Evolutionary conservation across 1,139 yeast species (phyloP).

Genomic region (Hyphopichia wangnamkhiaoensis): DNA sequence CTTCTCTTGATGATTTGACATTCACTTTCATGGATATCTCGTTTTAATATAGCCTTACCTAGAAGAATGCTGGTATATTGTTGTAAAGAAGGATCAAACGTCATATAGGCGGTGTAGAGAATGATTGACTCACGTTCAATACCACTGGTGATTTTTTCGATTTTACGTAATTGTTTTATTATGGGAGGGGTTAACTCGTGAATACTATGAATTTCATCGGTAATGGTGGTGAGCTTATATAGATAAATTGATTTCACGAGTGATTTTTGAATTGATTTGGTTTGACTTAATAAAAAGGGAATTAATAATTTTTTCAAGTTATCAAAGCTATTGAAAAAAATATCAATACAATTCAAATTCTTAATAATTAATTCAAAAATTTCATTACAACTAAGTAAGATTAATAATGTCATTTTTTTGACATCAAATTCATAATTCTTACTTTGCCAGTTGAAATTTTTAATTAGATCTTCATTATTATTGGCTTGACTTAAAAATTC

Average conservation of each 20-base stretch:
- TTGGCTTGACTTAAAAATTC: constrained; percentile 5
- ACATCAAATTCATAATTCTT: constrained; percentile 26
- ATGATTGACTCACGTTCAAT: constrained; percentile 36
- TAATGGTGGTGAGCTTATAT: constrained; percentile 28
- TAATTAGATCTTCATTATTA: constrained; percentile 2
- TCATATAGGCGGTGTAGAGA: constrained; percentile 29
- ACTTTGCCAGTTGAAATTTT: constrained; percentile 29
- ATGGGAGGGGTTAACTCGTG: constrained; percentile 22
- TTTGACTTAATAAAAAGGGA: constrained; percentile 35
- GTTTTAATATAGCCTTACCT: constrained; percentile 45
- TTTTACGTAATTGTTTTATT: constrained; percentile 31
- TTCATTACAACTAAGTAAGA: constrained; percentile 22
- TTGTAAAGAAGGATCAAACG: constrained; percentile 37
- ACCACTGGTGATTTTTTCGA: constrained; percentile 41
- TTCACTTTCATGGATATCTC: constrained; percentile 29
- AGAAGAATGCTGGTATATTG: constrained; percentile 41
- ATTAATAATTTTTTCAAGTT: constrained; percentile 41
- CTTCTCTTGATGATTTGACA: constrained; percentile 41
- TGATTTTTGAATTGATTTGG: constrained; percentile 27
- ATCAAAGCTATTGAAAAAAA: constrained; percentile 38
- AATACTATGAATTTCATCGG: constrained; percentile 24
- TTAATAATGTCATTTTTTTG: constrained; percentile 21
- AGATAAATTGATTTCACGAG: constrained; percentile 26
- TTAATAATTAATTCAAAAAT: constrained; percentile 23
- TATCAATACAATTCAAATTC: constrained; percentile 32